Evolutionary conservation across 2,329 filamentous ascomycete genomes (phyloP).

Genomic region (Venturia effusa): DNA sequence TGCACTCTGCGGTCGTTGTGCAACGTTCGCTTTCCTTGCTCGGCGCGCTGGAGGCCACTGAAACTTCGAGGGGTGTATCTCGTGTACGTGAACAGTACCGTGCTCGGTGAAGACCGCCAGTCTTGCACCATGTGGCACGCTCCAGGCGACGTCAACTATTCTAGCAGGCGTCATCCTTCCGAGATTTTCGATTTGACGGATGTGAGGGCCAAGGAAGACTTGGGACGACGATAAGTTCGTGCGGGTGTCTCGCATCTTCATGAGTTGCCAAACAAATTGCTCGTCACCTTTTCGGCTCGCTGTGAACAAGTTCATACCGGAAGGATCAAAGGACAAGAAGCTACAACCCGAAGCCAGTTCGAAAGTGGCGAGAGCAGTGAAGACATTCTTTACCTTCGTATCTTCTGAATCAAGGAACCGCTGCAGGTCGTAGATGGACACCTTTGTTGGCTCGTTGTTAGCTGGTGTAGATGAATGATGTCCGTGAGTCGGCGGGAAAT

Average conservation of each 20-base stretch:
- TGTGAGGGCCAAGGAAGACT: slow-evolving; percentile 30
- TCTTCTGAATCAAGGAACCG: slow-evolving; percentile 39
- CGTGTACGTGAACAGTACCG: slow-evolving; percentile 88
- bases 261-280: slow-evolving; percentile 71
- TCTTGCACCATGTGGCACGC: slow-evolving; percentile 66
- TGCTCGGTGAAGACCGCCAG: slow-evolving; percentile 85
- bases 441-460: slow-evolving; percentile 56
- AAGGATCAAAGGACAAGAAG: slow-evolving; percentile 67
- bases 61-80: slow-evolving; percentile 72
- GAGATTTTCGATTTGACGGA: slow-evolving; percentile 80
- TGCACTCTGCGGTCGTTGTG: slow-evolving; percentile 14
- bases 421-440: slow-evolving; percentile 65
- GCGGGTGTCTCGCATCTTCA: slow-evolving; percentile 40
- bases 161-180: slow-evolving; percentile 84
- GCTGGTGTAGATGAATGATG: slow-evolving; percentile 41
- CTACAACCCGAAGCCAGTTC: slow-evolving; percentile 64
- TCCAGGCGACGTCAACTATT: slow-evolving; percentile 86
- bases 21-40: slow-evolving; percentile 19
- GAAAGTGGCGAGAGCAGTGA: slow-evolving; percentile 60
- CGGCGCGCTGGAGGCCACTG: slow-evolving; percentile 69
- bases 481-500: slow-evolving; percentile 68
- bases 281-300: slow-evolving; percentile 77
- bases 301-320: slow-evolving; percentile 63
- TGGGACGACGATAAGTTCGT: slow-evolving; percentile 11
- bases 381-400: slow-evolving; percentile 33